These are phyloP conservation scores for Rhododendron kiyosumense DNA, from an alignment of 148 eudicot species.

Conservation along the genomic window DNA sequence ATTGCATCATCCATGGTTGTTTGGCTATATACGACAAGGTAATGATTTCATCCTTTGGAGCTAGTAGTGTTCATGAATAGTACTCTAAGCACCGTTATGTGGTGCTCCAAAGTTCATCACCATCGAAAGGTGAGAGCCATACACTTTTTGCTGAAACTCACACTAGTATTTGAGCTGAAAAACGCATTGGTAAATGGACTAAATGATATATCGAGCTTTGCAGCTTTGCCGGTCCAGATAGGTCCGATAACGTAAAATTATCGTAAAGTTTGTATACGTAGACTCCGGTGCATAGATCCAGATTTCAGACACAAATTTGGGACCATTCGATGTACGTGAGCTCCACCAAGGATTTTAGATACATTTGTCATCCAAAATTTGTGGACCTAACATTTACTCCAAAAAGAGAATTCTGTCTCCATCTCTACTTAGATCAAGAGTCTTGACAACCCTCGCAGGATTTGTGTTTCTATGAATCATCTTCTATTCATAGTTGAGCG, in stretches of 20 bases:
- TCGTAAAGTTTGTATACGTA: neutral
- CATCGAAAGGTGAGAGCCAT: no score
- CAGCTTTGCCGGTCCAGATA: no score
- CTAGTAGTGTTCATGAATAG: neutral
- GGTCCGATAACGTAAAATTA: neutral
- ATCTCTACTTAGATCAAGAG: neutral
- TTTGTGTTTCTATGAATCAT: neutral
- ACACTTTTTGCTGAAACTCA: no score
- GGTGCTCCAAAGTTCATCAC: neutral
- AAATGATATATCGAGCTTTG: no score
- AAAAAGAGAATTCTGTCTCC: neutral
- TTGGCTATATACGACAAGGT: neutral
- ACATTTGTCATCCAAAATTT: neutral
- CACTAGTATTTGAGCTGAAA: no score
- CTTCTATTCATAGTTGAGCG: neutral
- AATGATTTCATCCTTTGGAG: neutral
- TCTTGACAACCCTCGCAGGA: neutral
- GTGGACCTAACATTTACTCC: neutral
- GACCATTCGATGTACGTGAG: no score
- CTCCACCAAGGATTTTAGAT: neutral
- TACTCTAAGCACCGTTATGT: neutral
- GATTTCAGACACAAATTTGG: neutral
- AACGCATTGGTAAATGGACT: no score
- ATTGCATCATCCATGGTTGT: neutral
- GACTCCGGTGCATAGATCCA: neutral